A percentile compares a stretch with the other conserved stretches of the same genome.
Conservation (phyloP, 2,329 filamentous ascomycete genomes). For the Fusarium chaquense region DNA sequence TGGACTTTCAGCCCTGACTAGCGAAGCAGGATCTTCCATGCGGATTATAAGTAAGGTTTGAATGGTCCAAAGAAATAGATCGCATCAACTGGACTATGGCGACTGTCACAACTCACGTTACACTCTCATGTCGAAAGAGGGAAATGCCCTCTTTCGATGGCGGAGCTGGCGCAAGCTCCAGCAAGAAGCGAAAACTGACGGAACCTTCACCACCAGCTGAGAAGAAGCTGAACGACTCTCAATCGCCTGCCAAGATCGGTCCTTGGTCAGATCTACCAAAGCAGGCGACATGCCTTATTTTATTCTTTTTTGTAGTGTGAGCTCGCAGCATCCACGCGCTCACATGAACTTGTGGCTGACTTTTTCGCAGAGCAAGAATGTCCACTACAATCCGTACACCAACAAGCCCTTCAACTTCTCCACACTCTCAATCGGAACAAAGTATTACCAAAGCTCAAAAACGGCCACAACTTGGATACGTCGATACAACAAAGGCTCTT, state of each 20-base stretch:
- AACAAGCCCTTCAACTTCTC: background rate
- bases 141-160: background rate
- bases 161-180: background rate
- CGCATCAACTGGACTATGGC: background rate
- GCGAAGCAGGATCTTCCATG: background rate
- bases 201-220: background rate
- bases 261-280: background rate
- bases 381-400: background rate
- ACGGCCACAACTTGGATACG: background rate
- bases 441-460: background rate
- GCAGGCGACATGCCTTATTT: background rate
- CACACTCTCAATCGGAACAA: background rate
- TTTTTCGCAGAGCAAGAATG: background rate
- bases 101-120: background rate
- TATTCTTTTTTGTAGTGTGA: background rate
- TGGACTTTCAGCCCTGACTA: background rate
- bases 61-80: background rate
- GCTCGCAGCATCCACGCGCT: background rate
- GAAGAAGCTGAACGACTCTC: background rate
- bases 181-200: background rate
- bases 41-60: background rate
- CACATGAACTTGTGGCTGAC: background rate
- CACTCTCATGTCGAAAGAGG: background rate
- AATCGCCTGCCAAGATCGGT: background rate
- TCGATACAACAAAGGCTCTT: background rate